These are phyloP conservation scores for Teunomyces barrocoloradensis DNA, from an alignment of 805 yeast genomes.

Conservation along the genomic window DNA sequence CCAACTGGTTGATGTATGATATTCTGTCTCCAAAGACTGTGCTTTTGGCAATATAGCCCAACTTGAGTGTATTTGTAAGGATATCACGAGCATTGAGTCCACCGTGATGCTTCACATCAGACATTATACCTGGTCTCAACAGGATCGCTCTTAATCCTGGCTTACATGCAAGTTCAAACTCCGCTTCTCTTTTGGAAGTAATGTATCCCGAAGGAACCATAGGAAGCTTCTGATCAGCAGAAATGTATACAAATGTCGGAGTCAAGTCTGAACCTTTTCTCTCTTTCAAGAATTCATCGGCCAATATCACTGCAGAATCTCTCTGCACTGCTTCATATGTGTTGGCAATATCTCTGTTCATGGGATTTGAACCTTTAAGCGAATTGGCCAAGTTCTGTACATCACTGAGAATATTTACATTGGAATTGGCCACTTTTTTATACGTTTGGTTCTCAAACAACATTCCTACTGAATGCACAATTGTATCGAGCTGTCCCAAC, in stretches of 20 bases:
- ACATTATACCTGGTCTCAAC: conserved; percentile 83
- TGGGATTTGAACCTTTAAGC: conserved; percentile 61
- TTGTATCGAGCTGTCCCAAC: conserved; percentile 53
- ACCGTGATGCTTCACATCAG: conserved; percentile 44
- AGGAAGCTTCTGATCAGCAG: conserved; percentile 75
- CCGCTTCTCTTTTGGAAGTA: conserved; percentile 75
- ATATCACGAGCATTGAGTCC: conserved; percentile 36
- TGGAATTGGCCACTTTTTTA: conserved; percentile 50
- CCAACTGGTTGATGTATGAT: conserved; percentile 41
- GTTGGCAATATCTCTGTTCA: conserved; percentile 43
- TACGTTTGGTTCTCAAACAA: conserved; percentile 67
- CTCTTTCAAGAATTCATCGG: conserved; percentile 49
- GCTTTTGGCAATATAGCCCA: conserved; percentile 45
- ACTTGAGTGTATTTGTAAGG: conserved; percentile 42
- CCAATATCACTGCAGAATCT: conserved; percentile 64
- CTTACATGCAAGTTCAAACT: conserved; percentile 50
- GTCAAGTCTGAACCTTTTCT: conserved; percentile 9
- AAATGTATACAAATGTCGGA: conserved; percentile 62
- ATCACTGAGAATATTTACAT: conserved; percentile 35
- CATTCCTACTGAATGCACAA: conserved; percentile 82
- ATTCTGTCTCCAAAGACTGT: conserved; percentile 36
- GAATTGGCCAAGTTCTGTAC: conserved; percentile 25
- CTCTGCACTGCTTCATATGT: conserved; percentile 66
- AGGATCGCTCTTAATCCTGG: conserved; percentile 55
- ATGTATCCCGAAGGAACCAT: conserved; percentile 70